Evolutionary conservation across 306 rosid genomes (phyloP).

Genomic region (Dalbergia oliveri): DNA sequence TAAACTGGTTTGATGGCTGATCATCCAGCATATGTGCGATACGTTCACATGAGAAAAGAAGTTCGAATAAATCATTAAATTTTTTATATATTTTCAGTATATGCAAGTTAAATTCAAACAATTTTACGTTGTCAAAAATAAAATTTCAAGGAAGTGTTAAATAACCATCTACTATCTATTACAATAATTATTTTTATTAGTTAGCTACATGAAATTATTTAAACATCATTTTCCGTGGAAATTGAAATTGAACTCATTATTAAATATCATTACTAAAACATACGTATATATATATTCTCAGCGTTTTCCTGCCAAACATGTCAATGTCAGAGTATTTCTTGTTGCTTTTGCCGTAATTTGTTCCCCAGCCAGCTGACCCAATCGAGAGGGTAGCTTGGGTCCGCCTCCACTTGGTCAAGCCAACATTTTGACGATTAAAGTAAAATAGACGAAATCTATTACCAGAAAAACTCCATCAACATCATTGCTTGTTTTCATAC

Average conservation of each 20-base stretch:
- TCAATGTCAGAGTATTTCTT: background rate
- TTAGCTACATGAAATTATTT: too few species aligned
- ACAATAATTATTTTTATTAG: too few species aligned
- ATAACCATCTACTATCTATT: too few species aligned
- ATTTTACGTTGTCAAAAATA: too few species aligned
- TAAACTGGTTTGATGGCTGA: background rate
- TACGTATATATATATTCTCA: background rate
- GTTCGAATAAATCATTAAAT: background rate
- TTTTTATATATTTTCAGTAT: too few species aligned
- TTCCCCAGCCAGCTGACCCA: background rate
- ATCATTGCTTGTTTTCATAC: constrained; percentile 21
- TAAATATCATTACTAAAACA: too few species aligned
- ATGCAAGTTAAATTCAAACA: too few species aligned
- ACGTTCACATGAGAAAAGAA: background rate
- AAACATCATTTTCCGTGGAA: too few species aligned
- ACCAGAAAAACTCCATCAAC: constrained; percentile 58
- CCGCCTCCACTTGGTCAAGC: constrained; percentile 55
- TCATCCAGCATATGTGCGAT: background rate
- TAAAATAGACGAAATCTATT: constrained; percentile 49
- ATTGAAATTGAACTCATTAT: too few species aligned
- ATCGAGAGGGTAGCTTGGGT: constrained; percentile 17
- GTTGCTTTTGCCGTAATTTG: constrained; percentile 21
- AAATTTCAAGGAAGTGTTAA: too few species aligned
- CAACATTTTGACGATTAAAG: constrained; percentile 51
- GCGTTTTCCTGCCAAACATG: constrained; percentile 51